Conservation (phyloP, 345 rosid species). For the Eucalyptus curtisii region DNA sequence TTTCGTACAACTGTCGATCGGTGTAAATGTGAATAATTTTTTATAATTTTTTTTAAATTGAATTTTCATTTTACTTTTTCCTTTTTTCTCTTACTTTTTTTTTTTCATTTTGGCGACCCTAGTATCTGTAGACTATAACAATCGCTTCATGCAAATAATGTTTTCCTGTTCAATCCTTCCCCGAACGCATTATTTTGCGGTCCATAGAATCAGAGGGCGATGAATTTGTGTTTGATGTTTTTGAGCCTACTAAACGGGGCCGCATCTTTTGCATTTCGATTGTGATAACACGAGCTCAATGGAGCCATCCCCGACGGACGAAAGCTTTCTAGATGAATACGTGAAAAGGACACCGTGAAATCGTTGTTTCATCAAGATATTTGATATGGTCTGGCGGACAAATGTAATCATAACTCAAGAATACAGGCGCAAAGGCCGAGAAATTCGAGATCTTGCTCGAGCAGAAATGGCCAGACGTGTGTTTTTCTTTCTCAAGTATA, state of each 20-base stretch:
- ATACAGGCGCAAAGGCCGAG: not conserved
- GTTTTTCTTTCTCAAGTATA: not conserved
- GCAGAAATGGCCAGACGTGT: not conserved
- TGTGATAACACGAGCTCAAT: not conserved
- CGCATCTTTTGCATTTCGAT: not conserved
- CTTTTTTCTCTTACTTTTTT: no score
- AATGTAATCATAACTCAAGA: not conserved
- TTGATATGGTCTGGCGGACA: not conserved
- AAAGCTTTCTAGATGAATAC: not conserved
- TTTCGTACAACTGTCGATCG: rapidly evolving
- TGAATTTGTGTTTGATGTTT: not conserved
- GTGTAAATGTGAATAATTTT: rapidly evolving
- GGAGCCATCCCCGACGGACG: not conserved
- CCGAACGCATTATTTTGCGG: not conserved
- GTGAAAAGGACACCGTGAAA: not conserved
- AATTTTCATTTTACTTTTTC: no score
- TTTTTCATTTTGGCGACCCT: no score
- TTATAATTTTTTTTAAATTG: no score
- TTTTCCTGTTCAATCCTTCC: not conserved
- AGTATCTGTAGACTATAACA: not conserved
- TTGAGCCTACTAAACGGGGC: not conserved
- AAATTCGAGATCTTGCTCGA: not conserved
- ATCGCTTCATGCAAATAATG: not conserved
- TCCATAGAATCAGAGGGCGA: not conserved
- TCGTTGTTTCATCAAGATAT: not conserved